Percentiles rank a stretch among this genome's conserved stretches.
These are phyloP conservation scores for Gomphus sp. DNA, from an alignment of 1,284 basidiomycete species.

Conservation along the genomic window DNA sequence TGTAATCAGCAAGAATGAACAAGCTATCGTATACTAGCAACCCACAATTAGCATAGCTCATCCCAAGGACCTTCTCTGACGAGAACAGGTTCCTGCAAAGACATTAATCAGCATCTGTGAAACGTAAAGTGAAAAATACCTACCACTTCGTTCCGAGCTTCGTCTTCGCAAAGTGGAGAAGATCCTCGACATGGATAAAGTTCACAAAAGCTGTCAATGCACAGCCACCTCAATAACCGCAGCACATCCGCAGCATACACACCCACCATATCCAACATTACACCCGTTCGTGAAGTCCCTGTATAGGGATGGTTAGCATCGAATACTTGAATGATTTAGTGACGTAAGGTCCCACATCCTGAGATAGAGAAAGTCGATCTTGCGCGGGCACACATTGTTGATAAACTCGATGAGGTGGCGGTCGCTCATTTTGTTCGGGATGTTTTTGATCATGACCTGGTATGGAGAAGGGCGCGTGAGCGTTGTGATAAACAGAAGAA, in stretches of 20 bases:
- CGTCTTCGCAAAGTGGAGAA: conserved; percentile 63
- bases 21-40: conserved; percentile 13
- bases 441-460: conserved; percentile 82
- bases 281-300: conserved; percentile 29
- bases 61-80: conserved; percentile 78
- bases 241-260: not conserved
- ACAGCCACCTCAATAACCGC: not conserved
- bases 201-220: conserved; percentile 58
- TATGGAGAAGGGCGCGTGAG: too few species aligned
- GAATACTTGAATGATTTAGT: conserved; percentile 2
- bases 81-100: conserved; percentile 74
- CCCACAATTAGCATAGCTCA: conserved; percentile 80
- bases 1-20: not conserved
- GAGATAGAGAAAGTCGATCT: conserved; percentile 78
- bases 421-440: conserved; percentile 83
- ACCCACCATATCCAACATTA: conserved; percentile 67
- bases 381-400: conserved; percentile 52
- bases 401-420: conserved; percentile 64
- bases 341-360: conserved; percentile 63
- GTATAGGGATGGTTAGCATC: conserved; percentile 32
- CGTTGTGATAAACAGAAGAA: too few species aligned
- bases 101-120: not conserved
- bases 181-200: conserved; percentile 69
- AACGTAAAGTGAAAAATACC: conserved; percentile 7
- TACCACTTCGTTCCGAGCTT: conserved; percentile 73